Percentiles rank a stretch among this genome's conserved stretches.
phyloP scores from a whole-genome alignment of 2,329 filamentous ascomycete species.

The Phaeosphaeria sp. region DNA sequence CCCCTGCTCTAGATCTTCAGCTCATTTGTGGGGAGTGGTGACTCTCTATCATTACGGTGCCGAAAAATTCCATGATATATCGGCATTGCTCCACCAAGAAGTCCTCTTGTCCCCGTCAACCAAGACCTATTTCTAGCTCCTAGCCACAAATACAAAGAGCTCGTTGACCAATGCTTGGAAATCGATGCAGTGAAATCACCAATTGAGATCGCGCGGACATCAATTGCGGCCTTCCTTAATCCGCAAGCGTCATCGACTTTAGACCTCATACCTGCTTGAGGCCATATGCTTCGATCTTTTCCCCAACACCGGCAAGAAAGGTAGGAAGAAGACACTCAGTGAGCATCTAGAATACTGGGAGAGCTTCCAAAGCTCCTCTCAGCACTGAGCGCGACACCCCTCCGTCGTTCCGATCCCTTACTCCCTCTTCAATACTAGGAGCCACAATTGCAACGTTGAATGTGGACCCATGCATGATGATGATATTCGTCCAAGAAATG shows the following conservation, averaged over 20 bases:
- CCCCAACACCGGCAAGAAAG: not conserved
- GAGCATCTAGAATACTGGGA: not conserved
- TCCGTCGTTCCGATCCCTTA: too few relatives aligned
- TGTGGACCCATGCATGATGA: not conserved
- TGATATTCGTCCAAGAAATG: not conserved
- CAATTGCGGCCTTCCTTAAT: not conserved
- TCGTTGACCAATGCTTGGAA: not conserved
- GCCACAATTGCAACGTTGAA: too few relatives aligned
- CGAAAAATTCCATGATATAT: not conserved
- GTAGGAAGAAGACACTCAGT: not conserved
- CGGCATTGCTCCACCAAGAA: not conserved
- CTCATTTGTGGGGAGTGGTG: not conserved
- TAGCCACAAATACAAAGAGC: not conserved
- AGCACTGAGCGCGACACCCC: too few relatives aligned
- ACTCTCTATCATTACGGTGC: not conserved
- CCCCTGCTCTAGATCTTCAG: not conserved
- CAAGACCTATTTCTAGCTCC: not conserved
- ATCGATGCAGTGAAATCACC: not conserved
- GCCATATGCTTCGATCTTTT: not conserved
- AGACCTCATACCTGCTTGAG: not conserved
- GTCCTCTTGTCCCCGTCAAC: not conserved
- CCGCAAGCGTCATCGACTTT: not conserved
- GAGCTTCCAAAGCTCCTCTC: too few relatives aligned
- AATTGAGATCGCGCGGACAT: not conserved
- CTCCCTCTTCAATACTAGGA: too few relatives aligned